Conservation (phyloP, 148 eudicot species). For the Gaultheria prostrata region DNA sequence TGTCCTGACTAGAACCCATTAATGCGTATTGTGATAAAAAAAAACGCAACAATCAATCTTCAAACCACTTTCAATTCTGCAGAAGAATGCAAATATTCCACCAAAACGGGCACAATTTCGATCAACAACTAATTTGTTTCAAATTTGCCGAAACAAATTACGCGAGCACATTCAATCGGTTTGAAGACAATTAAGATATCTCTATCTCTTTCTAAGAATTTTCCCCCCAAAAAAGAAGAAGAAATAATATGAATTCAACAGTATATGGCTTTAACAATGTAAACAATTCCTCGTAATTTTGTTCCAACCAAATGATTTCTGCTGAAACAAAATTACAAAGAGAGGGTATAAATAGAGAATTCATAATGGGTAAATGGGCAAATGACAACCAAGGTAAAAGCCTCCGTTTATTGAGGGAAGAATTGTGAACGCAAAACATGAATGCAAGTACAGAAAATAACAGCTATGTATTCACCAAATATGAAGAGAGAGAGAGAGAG, state of each 20-base stretch:
- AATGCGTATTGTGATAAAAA: conserved; percentile 21
- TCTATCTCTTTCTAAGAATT: background rate
- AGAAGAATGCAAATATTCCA: conserved; percentile 11
- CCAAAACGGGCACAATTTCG: background rate
- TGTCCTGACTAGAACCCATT: conserved; percentile 29
- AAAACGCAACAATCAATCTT: conserved; percentile 37
- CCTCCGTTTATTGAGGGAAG: background rate
- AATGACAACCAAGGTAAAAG: background rate
- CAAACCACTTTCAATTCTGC: background rate
- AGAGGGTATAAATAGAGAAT: background rate
- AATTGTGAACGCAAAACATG: conserved; percentile 1
- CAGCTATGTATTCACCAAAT: background rate
- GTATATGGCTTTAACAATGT: background rate
- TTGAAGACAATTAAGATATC: background rate
- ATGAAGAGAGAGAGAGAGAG: background rate
- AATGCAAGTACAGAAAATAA: background rate
- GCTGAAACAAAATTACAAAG: background rate
- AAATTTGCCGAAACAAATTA: background rate
- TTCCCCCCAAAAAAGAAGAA: background rate
- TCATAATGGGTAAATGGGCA: background rate
- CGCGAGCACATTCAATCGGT: background rate
- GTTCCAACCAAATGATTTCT: background rate
- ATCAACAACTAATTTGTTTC: background rate
- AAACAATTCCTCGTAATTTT: background rate
- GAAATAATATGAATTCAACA: background rate